Evolutionary conservation across 768 basidiomycete species (phyloP).

Genomic region (Leccinum rimulosum): DNA sequence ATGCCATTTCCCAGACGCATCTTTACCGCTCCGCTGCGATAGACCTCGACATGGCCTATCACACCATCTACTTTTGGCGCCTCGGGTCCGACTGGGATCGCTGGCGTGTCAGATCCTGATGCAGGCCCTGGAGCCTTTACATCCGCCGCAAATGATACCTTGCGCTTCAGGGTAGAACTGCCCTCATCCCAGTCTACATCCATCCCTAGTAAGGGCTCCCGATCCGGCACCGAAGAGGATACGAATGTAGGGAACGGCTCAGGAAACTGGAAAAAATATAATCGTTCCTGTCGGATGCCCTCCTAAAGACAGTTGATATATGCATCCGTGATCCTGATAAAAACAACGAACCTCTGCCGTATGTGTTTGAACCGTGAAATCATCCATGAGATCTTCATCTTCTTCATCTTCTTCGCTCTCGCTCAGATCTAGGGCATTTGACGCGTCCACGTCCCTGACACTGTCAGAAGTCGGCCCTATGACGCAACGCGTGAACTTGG

Average conservation of each 20-base stretch:
- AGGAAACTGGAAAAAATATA: slow-evolving; percentile 93
- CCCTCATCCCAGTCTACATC: slow-evolving; percentile 34
- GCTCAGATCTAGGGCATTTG: slow-evolving; percentile 66
- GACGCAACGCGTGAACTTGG: neutral
- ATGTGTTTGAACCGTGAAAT: slow-evolving; percentile 51
- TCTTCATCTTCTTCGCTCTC: slow-evolving; percentile 73
- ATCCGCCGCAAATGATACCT: slow-evolving; percentile 63
- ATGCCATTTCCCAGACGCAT: slow-evolving; percentile 82
- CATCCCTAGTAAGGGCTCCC: slow-evolving; percentile 30
- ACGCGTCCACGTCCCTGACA: slow-evolving; percentile 40
- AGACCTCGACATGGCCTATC: slow-evolving; percentile 83
- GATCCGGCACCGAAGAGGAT: slow-evolving; percentile 33
- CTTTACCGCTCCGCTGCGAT: slow-evolving; percentile 82
- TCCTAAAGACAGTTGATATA: slow-evolving; percentile 35
- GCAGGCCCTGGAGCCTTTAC: slow-evolving; percentile 47
- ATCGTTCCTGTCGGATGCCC: slow-evolving; percentile 53
- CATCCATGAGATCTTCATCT: slow-evolving; percentile 72
- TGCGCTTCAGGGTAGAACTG: slow-evolving; percentile 35
- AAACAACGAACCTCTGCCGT: slow-evolving; percentile 37
- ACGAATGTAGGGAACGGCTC: slow-evolving; percentile 76
- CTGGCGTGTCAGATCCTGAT: slow-evolving; percentile 20
- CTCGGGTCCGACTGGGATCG: slow-evolving; percentile 20
- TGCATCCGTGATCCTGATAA: neutral
- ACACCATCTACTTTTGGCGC: slow-evolving; percentile 57
- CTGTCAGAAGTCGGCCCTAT: slow-evolving; percentile 6